Evolutionary conservation across 768 basidiomycete species (phyloP), one percentile per base, ranked within the genome.

Genomic region (Suillus discolor): DNA sequence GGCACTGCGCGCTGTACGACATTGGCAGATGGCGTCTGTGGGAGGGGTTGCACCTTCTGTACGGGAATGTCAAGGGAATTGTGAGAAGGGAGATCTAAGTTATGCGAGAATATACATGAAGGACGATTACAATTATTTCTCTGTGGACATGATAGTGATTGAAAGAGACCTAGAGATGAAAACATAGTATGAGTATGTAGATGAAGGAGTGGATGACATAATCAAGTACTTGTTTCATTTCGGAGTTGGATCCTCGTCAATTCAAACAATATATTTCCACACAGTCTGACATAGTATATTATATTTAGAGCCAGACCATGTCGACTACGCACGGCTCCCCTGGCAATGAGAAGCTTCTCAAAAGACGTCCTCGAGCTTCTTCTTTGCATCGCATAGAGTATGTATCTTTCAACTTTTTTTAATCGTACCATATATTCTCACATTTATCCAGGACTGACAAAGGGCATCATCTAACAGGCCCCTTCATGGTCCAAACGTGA

Each of bases 101-200:
- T 73, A 73, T 94, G 93, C 23, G 89, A 89, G 76, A 90, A 93
- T 18, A 91, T 68, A 74, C 93, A 95, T 41, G 78, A 72, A 9
- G 77, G 66, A 23, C 88, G 79, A 2, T 74, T 73, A 72, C 92
- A 93, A 45, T 74, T 65, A 3, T 71, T 59, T 63, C 63, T 71
- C 34, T 87, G 82, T 6, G 92, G 92, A 79, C 92, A 94, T 9
- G 82, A 73, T 13, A 89, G 69, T 6, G 78, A 74, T 31, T 81
- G 82, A 74, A 93, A 92, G 23, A 89, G 81, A 9, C 82, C 81
- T 6, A 84, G 73, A 4, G 83, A 78, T 36, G 89, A 83, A 73
- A 94, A 92, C 92, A 93, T 91, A 51, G 11, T 11, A 38, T 38
- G 8, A 11, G 36, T 11, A 38, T 38, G 36, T 38, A 31, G 36